These are phyloP conservation scores for Fusarium siculi DNA, from an alignment of 2,329 filamentous ascomycete genomes.

Conservation along the genomic window DNA sequence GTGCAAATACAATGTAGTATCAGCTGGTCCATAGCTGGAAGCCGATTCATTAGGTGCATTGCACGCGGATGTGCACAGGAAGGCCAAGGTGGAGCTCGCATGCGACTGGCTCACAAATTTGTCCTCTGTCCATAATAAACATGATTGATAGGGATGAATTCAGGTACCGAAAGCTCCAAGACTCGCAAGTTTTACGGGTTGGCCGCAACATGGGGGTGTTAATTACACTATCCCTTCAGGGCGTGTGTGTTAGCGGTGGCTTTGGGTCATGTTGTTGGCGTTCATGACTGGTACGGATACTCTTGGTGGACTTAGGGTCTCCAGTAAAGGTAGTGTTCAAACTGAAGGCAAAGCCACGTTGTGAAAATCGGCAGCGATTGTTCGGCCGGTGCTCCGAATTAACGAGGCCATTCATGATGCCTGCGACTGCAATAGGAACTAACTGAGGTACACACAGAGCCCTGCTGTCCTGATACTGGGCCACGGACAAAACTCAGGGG, in stretches of 20 bases:
- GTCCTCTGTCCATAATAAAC: not conserved
- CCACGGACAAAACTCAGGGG: slow-evolving; percentile 27
- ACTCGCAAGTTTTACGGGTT: slow-evolving; percentile 20
- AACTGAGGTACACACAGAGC: not conserved
- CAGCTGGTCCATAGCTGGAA: not conserved
- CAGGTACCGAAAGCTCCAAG: slow-evolving; percentile 21
- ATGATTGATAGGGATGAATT: slow-evolving; percentile 1
- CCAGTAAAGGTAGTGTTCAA: slow-evolving; percentile 8
- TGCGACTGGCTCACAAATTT: slow-evolving; percentile 1
- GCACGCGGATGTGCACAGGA: slow-evolving; percentile 11
- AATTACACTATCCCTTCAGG: slow-evolving; percentile 16
- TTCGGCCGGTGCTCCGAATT: slow-evolving; percentile 27
- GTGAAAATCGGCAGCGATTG: slow-evolving; percentile 7
- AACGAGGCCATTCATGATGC: slow-evolving; percentile 11
- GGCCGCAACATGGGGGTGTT: slow-evolving; percentile 8
- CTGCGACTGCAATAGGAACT: slow-evolving; percentile 10
- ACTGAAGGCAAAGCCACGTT: slow-evolving; percentile 16
- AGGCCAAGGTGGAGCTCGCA: slow-evolving; percentile 5
- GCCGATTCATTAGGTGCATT: slow-evolving; percentile 9
- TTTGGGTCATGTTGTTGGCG: slow-evolving; percentile 8
- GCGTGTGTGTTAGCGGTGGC: slow-evolving; percentile 12
- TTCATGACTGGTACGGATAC: slow-evolving; percentile 17
- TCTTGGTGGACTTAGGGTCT: slow-evolving; percentile 20
- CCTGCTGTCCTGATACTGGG: slow-evolving; percentile 28
- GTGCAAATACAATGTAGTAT: slow-evolving; percentile 10